phyloP scores from a whole-genome alignment of 1,284 basidiomycete species.

The Heliocybe sulcata region DNA sequence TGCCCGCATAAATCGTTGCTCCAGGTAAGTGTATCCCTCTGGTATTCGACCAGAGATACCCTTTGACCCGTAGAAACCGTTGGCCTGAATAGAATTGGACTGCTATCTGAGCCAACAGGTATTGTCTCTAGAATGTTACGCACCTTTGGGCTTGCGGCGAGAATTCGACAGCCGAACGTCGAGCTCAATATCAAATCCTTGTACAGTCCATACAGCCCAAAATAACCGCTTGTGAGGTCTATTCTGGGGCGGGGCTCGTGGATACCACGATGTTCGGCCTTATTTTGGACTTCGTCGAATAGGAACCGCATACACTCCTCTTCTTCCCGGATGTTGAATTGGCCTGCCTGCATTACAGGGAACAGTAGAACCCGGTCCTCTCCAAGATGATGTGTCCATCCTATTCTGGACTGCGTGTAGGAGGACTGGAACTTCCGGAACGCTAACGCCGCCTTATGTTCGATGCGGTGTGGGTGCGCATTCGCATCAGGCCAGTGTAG shows the following conservation, averaged over 20 bases:
- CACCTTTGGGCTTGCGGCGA: slow-evolving; percentile 86
- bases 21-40: slow-evolving; percentile 89
- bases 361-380: slow-evolving; percentile 54
- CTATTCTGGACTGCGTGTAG: neutral
- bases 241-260: slow-evolving; percentile 30
- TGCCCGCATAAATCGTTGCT: slow-evolving; percentile 77
- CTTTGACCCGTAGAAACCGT: slow-evolving; percentile 89
- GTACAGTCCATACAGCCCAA: slow-evolving; percentile 83
- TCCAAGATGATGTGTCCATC: slow-evolving; percentile 1
- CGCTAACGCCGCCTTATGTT: slow-evolving; percentile 38
- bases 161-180: slow-evolving; percentile 61
- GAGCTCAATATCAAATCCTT: slow-evolving; percentile 65
- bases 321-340: slow-evolving; percentile 79
- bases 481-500: slow-evolving; percentile 52
- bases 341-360: slow-evolving; percentile 83
- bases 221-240: slow-evolving; percentile 93
- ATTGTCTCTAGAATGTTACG: slow-evolving; percentile 12
- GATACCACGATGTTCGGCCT: neutral
- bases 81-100: slow-evolving; percentile 72
- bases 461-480: slow-evolving; percentile 55
- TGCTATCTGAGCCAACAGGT: too few species aligned
- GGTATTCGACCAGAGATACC: slow-evolving; percentile 92
- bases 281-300: slow-evolving; percentile 35
- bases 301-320: slow-evolving; percentile 56
- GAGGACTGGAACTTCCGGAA: slow-evolving; percentile 42